Base-by-base conservation (phyloP, 495 filamentous ascomycete species). In the Aspergillus cavernicola region DNA sequence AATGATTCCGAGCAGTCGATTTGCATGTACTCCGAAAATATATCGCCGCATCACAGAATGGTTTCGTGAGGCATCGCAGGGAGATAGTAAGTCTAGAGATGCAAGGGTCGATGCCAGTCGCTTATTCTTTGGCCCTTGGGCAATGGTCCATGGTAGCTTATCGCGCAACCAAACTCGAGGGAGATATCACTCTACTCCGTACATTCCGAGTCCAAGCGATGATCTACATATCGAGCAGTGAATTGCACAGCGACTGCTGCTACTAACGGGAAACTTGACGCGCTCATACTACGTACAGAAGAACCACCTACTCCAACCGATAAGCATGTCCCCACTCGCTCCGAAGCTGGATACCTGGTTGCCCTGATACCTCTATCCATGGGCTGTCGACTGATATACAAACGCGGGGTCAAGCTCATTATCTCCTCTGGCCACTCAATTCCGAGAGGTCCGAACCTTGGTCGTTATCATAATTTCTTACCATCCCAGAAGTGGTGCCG, bases 1-100 rank as follows among this genome's bases (percentile, higher is more conserved):
- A 52, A 52, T 18, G n/a, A 42, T 43, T 52, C 50, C 50, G 50
- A 38, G 32, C 10, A 38, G 24, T 6, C 22, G 3, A 13, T 31
- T n/a, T 15, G n/a, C n/a, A 22, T 22, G 37, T 40, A 22, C 24
- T 28, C 24, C 24, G 9, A 4, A 28, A 28, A 9, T 28, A 28
- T n/a, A n/a, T n/a, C n/a, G n/a, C n/a, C n/a, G n/a, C n/a, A n/a
- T n/a, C n/a, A n/a, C n/a, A n/a, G n/a, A n/a, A n/a, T n/a, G n/a
- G n/a, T n/a, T n/a, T n/a, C n/a, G n/a, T n/a, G n/a, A n/a, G n/a
- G n/a, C n/a, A n/a, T n/a, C n/a, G n/a, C n/a, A n/a, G n/a, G n/a
- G n/a, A n/a, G n/a, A n/a, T n/a, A n/a, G n/a, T n/a, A n/a, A n/a
- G n/a, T n/a, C n/a, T n/a, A n/a, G n/a, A n/a, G n/a, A n/a, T n/a